Evolutionary conservation across 371 early-diverging fungal species (phyloP).

Genomic region (Circinella umbellata): DNA sequence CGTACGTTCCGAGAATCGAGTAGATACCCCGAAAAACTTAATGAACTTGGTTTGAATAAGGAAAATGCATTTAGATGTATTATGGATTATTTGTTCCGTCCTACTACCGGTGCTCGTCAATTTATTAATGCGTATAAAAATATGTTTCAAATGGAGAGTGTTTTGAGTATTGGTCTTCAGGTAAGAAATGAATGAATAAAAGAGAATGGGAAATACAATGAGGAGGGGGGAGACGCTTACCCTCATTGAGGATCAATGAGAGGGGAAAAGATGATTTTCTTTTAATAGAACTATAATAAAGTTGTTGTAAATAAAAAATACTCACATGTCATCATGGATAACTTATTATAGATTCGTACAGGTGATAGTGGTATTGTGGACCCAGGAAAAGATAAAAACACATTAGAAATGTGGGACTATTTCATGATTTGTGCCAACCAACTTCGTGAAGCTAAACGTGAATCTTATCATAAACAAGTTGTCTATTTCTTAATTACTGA

Average conservation of each 20-base stretch:
- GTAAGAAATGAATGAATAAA: slow-evolving; percentile 7
- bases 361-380: slow-evolving; percentile 48
- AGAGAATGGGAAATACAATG: too few relatives aligned
- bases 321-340: too few relatives aligned
- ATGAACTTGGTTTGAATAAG: slow-evolving; percentile 42
- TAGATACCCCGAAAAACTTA: slow-evolving; percentile 30
- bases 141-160: slow-evolving; percentile 47
- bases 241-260: too few relatives aligned
- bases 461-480: slow-evolving; percentile 42
- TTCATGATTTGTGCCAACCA: slow-evolving; percentile 53
- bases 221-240: too few relatives aligned
- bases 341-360: slow-evolving; percentile 37
- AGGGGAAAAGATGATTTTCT: too few relatives aligned
- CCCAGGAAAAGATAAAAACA: slow-evolving; percentile 41
- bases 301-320: too few relatives aligned
- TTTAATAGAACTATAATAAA: neutral
- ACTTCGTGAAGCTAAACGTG: slow-evolving; percentile 35
- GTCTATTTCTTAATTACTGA: slow-evolving; percentile 55
- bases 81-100: slow-evolving; percentile 50
- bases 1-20: slow-evolving; percentile 44
- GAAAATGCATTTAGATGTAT: slow-evolving; percentile 51
- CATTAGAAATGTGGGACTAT: slow-evolving; percentile 46
- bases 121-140: slow-evolving; percentile 51
- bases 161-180: slow-evolving; percentile 51
- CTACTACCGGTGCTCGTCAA: slow-evolving; percentile 49